Evolutionary conservation across 352 stramenopile species (phyloP).

Genomic region (Globisporangium perplexum): DNA sequence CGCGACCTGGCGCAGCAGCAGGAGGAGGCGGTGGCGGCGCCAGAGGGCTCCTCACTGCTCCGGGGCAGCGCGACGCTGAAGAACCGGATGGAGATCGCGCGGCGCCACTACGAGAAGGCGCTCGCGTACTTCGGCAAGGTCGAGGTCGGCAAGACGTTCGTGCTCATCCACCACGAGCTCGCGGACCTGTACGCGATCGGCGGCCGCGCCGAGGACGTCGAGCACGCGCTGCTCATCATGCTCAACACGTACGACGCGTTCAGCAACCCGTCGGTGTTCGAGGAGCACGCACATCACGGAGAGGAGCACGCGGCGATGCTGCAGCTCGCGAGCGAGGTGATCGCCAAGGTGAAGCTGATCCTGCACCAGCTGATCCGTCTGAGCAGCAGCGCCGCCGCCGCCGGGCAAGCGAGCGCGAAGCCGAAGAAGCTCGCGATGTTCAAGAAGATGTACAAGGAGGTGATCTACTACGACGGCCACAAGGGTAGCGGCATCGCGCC

Average conservation of each 20-base stretch:
- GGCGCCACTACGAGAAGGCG: slow-evolving; percentile 82
- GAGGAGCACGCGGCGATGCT: slow-evolving; percentile 25
- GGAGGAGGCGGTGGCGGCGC: neutral
- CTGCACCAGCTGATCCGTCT: slow-evolving; percentile 65
- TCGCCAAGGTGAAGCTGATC: slow-evolving; percentile 48
- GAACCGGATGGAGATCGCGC: slow-evolving; percentile 74
- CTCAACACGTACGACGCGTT: slow-evolving; percentile 78
- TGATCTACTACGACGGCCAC: slow-evolving; percentile 66
- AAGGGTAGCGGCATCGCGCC: slow-evolving; percentile 31
- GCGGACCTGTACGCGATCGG: slow-evolving; percentile 68
- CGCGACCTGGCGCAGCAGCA: slow-evolving; percentile 20
- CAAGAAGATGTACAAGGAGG: slow-evolving; percentile 85
- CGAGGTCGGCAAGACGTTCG: slow-evolving; percentile 72
- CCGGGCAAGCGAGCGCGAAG: slow-evolving; percentile 13
- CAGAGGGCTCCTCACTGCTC: neutral
- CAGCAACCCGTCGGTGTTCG: slow-evolving; percentile 14
- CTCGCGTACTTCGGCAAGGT: slow-evolving; percentile 67
- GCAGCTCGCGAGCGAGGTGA: slow-evolving; percentile 30
- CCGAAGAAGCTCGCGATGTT: slow-evolving; percentile 59
- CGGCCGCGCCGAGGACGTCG: slow-evolving; percentile 59
- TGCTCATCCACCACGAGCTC: slow-evolving; percentile 80
- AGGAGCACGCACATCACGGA: slow-evolving; percentile 6
- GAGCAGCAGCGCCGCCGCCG: slow-evolving; percentile 15
- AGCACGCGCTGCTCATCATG: slow-evolving; percentile 72
- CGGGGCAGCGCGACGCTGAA: slow-evolving; percentile 23